Evolutionary conservation across 441 rosid genomes (phyloP).

Genomic region (Euphorbia schlechtendalii): DNA sequence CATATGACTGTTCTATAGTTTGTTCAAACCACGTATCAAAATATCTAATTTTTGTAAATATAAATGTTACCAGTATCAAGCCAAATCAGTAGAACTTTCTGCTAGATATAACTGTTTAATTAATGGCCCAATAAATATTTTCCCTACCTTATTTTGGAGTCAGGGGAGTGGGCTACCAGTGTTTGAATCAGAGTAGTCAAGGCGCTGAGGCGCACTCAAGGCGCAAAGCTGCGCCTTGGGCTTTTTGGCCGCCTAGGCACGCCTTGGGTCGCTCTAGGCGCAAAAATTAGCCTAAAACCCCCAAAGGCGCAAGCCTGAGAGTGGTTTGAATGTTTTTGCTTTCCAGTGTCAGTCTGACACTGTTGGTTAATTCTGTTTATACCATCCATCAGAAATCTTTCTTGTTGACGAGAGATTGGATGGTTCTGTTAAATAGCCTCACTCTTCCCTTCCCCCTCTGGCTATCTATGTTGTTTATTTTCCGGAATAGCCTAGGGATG

Average conservation of each 20-base stretch:
- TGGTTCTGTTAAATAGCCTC: not conserved
- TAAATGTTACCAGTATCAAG: not conserved
- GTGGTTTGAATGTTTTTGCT: conserved; percentile 2
- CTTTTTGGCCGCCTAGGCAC: too few species aligned
- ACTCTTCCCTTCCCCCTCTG: not conserved
- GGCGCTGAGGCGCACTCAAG: too few species aligned
- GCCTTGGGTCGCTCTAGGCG: too few species aligned
- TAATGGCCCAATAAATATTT: not conserved
- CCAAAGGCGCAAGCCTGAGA: too few species aligned
- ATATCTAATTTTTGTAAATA: not conserved
- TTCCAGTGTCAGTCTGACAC: too few species aligned
- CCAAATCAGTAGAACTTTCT: not conserved
- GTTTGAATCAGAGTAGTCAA: too few species aligned
- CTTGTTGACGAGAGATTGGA: not conserved
- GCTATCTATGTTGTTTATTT: not conserved
- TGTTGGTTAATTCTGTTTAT: too few species aligned
- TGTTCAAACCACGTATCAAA: not conserved
- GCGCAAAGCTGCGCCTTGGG: too few species aligned
- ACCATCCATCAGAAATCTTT: not conserved
- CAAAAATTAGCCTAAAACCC: too few species aligned
- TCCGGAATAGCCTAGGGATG: not conserved
- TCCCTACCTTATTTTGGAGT: not conserved
- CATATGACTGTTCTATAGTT: not conserved
- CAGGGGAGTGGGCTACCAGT: not conserved
- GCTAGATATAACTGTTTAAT: not conserved